Conservation (phyloP, 2,329 filamentous ascomycete species). For the Pseudofabraea citricarpa region DNA sequence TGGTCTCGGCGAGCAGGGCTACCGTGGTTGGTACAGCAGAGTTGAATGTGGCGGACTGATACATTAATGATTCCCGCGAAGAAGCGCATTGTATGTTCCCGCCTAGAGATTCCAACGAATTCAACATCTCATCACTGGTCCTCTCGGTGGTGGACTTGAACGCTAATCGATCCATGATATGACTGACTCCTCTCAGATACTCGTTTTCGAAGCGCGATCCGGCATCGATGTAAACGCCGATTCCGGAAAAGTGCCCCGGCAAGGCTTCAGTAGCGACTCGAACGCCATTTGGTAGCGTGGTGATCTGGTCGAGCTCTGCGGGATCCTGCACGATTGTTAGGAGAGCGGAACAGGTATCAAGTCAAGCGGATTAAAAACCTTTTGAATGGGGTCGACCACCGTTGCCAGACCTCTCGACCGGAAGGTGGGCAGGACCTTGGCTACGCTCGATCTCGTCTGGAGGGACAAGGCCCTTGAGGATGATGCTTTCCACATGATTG, state of each 20-base stretch:
- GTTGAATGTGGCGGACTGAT: slow-evolving; percentile 98
- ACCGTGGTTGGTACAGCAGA: slow-evolving; percentile 79
- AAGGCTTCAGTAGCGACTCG: slow-evolving; percentile 93
- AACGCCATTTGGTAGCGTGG: slow-evolving; percentile 85
- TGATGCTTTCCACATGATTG: slow-evolving; percentile 25
- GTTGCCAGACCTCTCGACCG: slow-evolving; percentile 26
- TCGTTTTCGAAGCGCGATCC: slow-evolving; percentile 91
- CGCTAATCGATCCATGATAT: slow-evolving; percentile 91
- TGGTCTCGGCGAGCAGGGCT: slow-evolving; percentile 85
- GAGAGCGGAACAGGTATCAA: slow-evolving; percentile 11
- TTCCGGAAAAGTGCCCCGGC: slow-evolving; percentile 88
- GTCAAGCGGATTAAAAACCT: slow-evolving; percentile 15
- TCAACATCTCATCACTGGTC: slow-evolving; percentile 78
- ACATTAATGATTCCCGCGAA: slow-evolving; percentile 94
- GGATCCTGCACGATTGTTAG: slow-evolving; percentile 57
- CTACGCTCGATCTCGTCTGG: slow-evolving; percentile 11
- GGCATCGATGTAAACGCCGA: slow-evolving; percentile 93
- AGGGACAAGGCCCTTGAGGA: slow-evolving; percentile 19
- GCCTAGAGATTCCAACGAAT: slow-evolving; percentile 80
- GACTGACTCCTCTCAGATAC: slow-evolving; percentile 80
- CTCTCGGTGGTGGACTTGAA: slow-evolving; percentile 81
- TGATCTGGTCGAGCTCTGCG: slow-evolving; percentile 80
- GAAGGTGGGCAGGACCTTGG: slow-evolving; percentile 17
- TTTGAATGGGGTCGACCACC: slow-evolving; percentile 26
- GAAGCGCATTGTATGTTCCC: slow-evolving; percentile 97